Evolutionary conservation across 2,329 filamentous ascomycete genomes (phyloP).

Genomic region (Verticillium dahliae): DNA sequence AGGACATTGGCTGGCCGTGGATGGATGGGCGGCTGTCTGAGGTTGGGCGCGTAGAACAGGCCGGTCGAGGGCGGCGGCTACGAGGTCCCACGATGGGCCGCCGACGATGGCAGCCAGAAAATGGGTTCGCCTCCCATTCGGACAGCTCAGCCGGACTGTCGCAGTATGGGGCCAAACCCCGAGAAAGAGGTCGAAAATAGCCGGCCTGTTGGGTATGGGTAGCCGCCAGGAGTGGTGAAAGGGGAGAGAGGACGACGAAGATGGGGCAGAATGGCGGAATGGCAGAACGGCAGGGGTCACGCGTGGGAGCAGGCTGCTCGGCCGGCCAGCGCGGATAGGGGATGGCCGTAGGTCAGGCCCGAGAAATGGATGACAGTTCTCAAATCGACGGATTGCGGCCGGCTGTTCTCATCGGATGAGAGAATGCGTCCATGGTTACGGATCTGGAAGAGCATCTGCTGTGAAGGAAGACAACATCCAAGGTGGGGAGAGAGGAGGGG

Average conservation of each 20-base stretch:
- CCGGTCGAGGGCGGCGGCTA: slow-evolving; percentile 15
- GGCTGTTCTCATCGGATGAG: too few relatives aligned
- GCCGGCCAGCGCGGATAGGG: neutral
- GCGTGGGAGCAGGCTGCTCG: neutral
- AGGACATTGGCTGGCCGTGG: slow-evolving; percentile 44
- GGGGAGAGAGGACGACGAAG: neutral
- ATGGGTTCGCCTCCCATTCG: neutral
- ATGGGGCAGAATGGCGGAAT: neutral
- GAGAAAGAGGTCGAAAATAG: slow-evolving; percentile 21
- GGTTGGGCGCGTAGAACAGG: slow-evolving; percentile 37
- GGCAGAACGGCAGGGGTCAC: neutral
- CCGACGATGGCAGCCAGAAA: neutral
- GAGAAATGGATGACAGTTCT: neutral
- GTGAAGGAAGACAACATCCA: too few relatives aligned
- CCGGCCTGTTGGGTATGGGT: slow-evolving; percentile 20
- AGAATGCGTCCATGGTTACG: too few relatives aligned
- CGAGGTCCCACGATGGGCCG: slow-evolving; percentile 1
- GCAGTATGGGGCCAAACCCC: slow-evolving; percentile 6
- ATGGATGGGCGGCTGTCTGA: slow-evolving; percentile 40
- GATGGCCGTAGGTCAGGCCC: neutral
- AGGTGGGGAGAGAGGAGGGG: too few relatives aligned
- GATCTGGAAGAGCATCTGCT: too few relatives aligned
- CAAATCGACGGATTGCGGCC: too few relatives aligned
- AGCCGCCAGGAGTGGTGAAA: slow-evolving; percentile 26
- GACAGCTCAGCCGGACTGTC: neutral